These are phyloP conservation scores for Beauveria sp. DNA, from an alignment of 2,329 filamentous ascomycete genomes.

Conservation along the genomic window DNA sequence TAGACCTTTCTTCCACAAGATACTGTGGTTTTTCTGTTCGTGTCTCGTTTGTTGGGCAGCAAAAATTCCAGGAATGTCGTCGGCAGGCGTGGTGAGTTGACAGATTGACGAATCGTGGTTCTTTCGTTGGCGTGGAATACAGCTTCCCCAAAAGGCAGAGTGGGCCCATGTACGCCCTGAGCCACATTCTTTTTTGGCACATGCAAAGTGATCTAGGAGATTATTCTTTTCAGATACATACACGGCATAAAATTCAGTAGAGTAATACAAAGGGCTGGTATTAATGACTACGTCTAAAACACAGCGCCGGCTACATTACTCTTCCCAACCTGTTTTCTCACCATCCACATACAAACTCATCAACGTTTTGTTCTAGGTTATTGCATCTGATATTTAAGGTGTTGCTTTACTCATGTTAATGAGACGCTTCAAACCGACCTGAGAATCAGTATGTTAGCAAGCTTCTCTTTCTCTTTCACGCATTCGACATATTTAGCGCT, in stretches of 20 bases:
- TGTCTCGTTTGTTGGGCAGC: background rate
- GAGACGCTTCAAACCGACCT: slow-evolving; percentile 70
- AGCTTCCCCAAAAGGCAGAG: background rate
- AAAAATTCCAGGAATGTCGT: background rate
- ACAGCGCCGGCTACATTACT: background rate
- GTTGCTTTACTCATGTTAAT: slow-evolving; percentile 75
- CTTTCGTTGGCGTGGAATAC: background rate
- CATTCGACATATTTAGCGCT: background rate
- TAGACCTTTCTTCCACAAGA: background rate
- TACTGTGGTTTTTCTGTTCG: too few relatives aligned
- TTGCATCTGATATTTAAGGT: slow-evolving; percentile 33
- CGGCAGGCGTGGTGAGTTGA: background rate
- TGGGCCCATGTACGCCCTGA: background rate
- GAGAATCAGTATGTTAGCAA: slow-evolving; percentile 31
- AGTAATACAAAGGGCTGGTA: background rate
- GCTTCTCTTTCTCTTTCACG: background rate
- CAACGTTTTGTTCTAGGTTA: slow-evolving; percentile 3
- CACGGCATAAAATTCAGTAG: background rate
- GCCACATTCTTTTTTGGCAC: background rate
- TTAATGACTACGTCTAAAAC: slow-evolving; percentile 19
- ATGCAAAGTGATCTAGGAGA: background rate
- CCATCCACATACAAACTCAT: slow-evolving; percentile 19
- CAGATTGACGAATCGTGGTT: background rate
- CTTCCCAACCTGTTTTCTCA: slow-evolving; percentile 20
- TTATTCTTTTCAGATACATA: background rate